phyloP scores from a whole-genome alignment of 805 yeast species.

The Wickerhamomyces ciferrii region DNA sequence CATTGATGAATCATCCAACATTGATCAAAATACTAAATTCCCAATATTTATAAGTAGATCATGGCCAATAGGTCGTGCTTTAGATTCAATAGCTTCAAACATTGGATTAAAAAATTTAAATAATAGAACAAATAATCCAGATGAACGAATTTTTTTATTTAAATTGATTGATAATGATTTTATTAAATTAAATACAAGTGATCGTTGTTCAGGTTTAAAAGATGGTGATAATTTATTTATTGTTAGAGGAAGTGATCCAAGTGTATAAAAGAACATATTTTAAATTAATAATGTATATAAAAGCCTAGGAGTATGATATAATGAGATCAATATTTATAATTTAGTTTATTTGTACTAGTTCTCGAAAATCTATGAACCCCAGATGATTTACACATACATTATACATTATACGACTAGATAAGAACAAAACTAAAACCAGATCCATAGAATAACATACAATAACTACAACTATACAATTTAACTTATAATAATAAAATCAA shows the following conservation, averaged over 20 bases:
- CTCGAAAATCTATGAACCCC: no score
- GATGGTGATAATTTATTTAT: conserved; percentile 16
- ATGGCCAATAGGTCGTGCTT: conserved; percentile 23
- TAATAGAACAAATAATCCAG: conserved; percentile 16
- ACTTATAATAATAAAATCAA: no score
- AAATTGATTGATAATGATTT: conserved; percentile 6
- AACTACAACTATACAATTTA: no score
- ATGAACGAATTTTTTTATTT: conserved; percentile 15
- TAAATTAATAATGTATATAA: no score
- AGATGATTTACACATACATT: no score
- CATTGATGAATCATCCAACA: conserved; percentile 17
- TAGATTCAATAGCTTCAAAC: conserved; percentile 16
- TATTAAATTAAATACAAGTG: conserved; percentile 12
- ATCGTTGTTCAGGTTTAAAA: conserved; percentile 12
- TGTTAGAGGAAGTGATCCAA: conserved; percentile 18
- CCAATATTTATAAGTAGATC: conserved; percentile 17
- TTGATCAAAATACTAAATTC: conserved; percentile 13
- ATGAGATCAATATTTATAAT: background rate
- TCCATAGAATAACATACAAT: no score
- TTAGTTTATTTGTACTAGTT: no score
- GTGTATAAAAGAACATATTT: no score
- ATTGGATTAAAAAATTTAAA: conserved; percentile 18
- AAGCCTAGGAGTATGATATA: no score
- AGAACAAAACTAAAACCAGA: no score
- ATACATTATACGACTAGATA: no score